Evolutionary conservation across 768 basidiomycete species (phyloP).

Genomic region (Russula ochroleuca): DNA sequence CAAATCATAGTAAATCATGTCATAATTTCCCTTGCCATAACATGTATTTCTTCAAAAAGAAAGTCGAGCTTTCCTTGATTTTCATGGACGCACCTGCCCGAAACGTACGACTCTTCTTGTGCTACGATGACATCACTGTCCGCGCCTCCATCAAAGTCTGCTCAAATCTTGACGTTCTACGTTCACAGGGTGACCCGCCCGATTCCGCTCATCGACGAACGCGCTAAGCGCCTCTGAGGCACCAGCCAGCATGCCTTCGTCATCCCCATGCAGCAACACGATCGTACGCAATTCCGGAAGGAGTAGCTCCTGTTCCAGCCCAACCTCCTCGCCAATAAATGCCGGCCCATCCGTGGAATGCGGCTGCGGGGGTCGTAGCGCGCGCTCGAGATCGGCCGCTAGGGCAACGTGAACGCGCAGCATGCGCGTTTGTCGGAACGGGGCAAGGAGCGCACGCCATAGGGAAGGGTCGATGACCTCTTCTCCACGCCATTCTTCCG

Average conservation of each 20-base stretch:
- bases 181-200: background rate
- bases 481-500: constrained; percentile 4
- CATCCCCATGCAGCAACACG: constrained; percentile 13
- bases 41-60: no score
- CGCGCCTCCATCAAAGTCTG: background rate
- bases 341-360: background rate
- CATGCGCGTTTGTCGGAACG: background rate
- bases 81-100: background rate
- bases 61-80: no score
- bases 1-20: no score
- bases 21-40: no score
- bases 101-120: no score
- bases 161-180: constrained; percentile 7
- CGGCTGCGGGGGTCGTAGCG: background rate
- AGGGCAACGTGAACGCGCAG: constrained; percentile 14
- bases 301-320: background rate
- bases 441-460: constrained; percentile 6
- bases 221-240: background rate
- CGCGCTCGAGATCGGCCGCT: background rate
- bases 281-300: constrained; percentile 8
- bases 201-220: constrained; percentile 2
- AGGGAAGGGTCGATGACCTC: constrained; percentile 5
- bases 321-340: no score
- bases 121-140: no score
- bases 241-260: background rate